Evolutionary conservation across 495 filamentous ascomycete species (phyloP).

Genomic region (Sporormia fimetaria): DNA sequence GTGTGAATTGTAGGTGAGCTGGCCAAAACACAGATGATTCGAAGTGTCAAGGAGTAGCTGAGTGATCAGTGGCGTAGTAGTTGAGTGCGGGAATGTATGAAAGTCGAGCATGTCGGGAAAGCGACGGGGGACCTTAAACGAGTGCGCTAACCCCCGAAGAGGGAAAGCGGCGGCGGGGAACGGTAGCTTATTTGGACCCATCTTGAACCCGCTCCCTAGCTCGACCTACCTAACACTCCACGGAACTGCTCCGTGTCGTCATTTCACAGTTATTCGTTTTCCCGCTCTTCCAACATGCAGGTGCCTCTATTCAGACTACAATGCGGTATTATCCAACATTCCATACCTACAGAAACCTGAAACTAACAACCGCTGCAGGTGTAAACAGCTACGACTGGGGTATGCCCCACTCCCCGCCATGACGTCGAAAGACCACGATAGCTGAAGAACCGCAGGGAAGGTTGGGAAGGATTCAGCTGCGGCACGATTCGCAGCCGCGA

Average conservation of each 20-base stretch:
- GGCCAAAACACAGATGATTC: too few species aligned
- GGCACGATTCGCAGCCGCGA: slow-evolving; percentile 28
- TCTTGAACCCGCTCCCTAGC: too few species aligned
- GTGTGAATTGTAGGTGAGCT: too few species aligned
- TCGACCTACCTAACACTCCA: background rate
- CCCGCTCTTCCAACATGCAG: slow-evolving; percentile 51
- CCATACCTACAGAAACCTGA: background rate
- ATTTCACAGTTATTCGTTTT: background rate
- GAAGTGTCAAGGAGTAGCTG: too few species aligned
- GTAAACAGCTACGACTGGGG: slow-evolving; percentile 99
- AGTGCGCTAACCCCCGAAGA: background rate
- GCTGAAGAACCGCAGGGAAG: slow-evolving; percentile 30
- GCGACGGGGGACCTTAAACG: background rate
- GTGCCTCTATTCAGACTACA: slow-evolving; percentile 82
- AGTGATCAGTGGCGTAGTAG: too few species aligned
- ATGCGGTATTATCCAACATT: slow-evolving; percentile 52
- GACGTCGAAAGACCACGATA: slow-evolving; percentile 2
- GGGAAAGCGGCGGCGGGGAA: background rate
- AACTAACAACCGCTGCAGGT: slow-evolving; percentile 35
- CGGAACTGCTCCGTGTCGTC: background rate
- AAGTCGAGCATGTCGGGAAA: too few species aligned
- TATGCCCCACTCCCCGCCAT: slow-evolving; percentile 29
- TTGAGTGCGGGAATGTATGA: too few species aligned
- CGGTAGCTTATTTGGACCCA: slow-evolving; percentile 1
- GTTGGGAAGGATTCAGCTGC: slow-evolving; percentile 60